phyloP scores from a whole-genome alignment of 2,329 filamentous ascomycete species.

The Alternaria sp. region DNA sequence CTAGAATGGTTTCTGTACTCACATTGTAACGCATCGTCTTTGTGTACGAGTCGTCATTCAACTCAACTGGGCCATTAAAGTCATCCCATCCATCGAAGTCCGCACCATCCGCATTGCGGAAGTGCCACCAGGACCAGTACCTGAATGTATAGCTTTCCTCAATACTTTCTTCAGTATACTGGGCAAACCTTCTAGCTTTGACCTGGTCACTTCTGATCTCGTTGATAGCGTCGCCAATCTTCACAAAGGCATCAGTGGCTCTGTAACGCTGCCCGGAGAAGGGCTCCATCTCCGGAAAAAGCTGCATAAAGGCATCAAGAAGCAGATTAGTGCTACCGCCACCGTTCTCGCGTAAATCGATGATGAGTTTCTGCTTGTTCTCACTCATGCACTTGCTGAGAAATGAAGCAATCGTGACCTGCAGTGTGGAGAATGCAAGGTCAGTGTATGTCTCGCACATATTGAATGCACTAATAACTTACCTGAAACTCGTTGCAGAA shows the following conservation, averaged over 20 bases:
- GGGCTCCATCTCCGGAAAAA: conserved; percentile 57
- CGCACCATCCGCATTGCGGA: conserved; percentile 33
- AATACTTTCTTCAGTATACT: conserved; percentile 6
- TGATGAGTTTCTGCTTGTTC: conserved; percentile 65
- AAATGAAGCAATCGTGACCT: conserved; percentile 49
- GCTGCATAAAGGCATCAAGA: conserved; percentile 57
- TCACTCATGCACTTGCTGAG: conserved; percentile 54
- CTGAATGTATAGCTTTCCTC: conserved; percentile 24
- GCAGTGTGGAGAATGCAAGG: neutral
- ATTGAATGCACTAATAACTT: neutral
- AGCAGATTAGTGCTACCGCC: conserved; percentile 58
- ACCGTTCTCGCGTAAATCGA: conserved; percentile 68
- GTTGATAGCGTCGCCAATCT: conserved; percentile 32
- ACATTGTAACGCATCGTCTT: conserved; percentile 44
- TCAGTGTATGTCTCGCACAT: neutral
- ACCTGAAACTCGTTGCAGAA: conserved; percentile 39
- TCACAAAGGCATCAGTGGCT: conserved; percentile 24
- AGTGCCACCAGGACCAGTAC: conserved; percentile 35
- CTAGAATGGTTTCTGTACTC: conserved; percentile 9
- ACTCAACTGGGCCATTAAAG: conserved; percentile 52
- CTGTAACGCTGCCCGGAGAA: conserved; percentile 44
- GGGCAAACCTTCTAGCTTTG: conserved; percentile 14
- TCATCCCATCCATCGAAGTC: conserved; percentile 55
- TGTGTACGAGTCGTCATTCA: conserved; percentile 51
- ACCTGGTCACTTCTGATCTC: conserved; percentile 29